Percentiles rank a stretch among this genome's conserved stretches.
Evolutionary conservation across 306 rosid genomes (phyloP).

Genomic region (Trifolium dubium): DNA sequence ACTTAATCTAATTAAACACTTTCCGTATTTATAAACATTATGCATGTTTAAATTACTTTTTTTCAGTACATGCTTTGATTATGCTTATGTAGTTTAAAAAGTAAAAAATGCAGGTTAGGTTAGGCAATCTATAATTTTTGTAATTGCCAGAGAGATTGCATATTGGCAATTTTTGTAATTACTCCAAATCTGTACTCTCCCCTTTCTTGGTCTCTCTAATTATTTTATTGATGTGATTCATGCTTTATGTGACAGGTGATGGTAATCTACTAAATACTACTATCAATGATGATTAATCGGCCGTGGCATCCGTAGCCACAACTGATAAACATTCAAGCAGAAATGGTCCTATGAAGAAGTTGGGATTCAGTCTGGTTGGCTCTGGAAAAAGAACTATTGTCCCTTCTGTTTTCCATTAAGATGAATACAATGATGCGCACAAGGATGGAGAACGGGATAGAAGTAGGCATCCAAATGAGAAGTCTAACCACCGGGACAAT

Average conservation of each 20-base stretch:
- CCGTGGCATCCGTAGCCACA: conserved; percentile 51
- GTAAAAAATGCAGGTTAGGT: too few relatives aligned
- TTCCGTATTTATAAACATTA: too few relatives aligned
- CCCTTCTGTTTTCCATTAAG: conserved; percentile 90
- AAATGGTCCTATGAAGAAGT: conserved; percentile 74
- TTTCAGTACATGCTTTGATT: too few relatives aligned
- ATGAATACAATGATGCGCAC: conserved; percentile 91
- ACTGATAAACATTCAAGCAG: conserved; percentile 69
- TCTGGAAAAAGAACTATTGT: conserved; percentile 95
- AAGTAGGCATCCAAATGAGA: conserved; percentile 75
- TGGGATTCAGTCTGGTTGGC: conserved; percentile 94
- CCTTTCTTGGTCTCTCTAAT: conserved; percentile 1
- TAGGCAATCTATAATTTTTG: too few relatives aligned
- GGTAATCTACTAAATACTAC: conserved; percentile 57
- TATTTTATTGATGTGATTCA: conserved; percentile 32
- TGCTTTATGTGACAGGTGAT: conserved; percentile 64
- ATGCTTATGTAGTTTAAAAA: too few relatives aligned
- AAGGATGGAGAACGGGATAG: conserved; percentile 86
- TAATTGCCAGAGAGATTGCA: too few relatives aligned
- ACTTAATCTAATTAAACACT: too few relatives aligned
- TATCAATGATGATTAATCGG: conserved; percentile 61
- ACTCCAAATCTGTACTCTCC: neutral
- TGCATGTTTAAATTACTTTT: too few relatives aligned
- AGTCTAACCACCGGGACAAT: conserved; percentile 72
- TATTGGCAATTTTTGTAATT: conserved; percentile 52